Conservation (phyloP, 805 yeast genomes). For the Scheffersomyces lignosus region DNA sequence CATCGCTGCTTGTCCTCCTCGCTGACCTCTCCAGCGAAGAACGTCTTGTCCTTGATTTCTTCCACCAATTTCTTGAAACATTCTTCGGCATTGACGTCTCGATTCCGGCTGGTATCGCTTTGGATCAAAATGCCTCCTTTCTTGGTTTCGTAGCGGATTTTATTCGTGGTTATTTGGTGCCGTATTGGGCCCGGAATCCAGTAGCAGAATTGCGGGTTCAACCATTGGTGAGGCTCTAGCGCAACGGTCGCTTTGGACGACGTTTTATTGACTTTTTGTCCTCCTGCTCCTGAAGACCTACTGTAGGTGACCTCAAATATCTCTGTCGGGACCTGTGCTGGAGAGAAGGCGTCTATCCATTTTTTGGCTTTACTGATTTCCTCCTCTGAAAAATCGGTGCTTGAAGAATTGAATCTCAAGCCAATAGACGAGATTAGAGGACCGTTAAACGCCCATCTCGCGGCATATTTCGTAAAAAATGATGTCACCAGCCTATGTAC, state of each 20-base stretch:
- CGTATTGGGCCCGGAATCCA: slow-evolving; percentile 64
- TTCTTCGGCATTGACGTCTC: slow-evolving; percentile 54
- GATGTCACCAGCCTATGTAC: too few species aligned
- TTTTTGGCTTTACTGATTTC: slow-evolving; percentile 33
- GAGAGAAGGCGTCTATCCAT: slow-evolving; percentile 42
- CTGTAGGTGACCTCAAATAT: slow-evolving; percentile 48
- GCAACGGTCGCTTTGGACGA: slow-evolving; percentile 66
- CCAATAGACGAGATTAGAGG: too few species aligned
- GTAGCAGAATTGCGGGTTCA: slow-evolving; percentile 31
- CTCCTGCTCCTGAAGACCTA: slow-evolving; percentile 83
- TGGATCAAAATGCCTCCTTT: slow-evolving; percentile 57
- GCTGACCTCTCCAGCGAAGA: slow-evolving; percentile 49
- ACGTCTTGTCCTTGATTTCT: slow-evolving; percentile 49
- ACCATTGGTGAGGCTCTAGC: slow-evolving; percentile 44
- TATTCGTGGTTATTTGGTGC: slow-evolving; percentile 36
- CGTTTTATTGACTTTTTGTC: slow-evolving; percentile 81
- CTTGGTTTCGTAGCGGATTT: slow-evolving; percentile 56
- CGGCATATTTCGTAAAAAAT: too few species aligned
- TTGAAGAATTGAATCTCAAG: too few species aligned
- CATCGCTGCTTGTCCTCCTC: slow-evolving; percentile 52
- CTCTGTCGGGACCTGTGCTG: slow-evolving; percentile 41
- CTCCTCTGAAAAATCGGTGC: slow-evolving; percentile 13
- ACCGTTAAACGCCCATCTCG: too few species aligned
- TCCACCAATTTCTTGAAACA: slow-evolving; percentile 61
- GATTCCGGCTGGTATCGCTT: slow-evolving; percentile 58